phyloP scores from a whole-genome alignment of 768 basidiomycete species.

The Phanerochaete sordida region DNA sequence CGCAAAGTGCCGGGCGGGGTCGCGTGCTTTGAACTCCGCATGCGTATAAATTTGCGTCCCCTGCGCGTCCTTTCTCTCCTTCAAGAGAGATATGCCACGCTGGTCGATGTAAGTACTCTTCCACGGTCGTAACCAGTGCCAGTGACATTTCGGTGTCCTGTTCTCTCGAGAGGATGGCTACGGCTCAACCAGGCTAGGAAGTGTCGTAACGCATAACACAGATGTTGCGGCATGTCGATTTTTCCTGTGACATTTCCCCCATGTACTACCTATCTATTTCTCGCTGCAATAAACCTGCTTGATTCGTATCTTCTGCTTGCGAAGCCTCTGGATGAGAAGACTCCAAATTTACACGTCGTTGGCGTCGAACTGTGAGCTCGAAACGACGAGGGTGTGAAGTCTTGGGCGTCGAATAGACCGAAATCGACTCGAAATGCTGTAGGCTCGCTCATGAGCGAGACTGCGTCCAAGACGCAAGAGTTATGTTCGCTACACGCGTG shows the following conservation, averaged over 20 bases:
- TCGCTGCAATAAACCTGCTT: no score
- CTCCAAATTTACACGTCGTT: no score
- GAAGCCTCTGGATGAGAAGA: no score
- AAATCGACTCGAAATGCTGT: no score
- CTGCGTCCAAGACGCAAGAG: no score
- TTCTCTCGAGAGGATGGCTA: conserved; percentile 45
- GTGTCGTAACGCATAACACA: conserved; percentile 51
- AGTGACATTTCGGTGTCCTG: conserved; percentile 53
- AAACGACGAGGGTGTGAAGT: no score
- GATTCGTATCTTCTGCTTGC: no score
- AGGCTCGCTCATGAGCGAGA: no score
- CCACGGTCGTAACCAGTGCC: conserved; percentile 63
- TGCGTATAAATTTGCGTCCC: conserved; percentile 24
- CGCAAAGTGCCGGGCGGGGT: conserved; percentile 1
- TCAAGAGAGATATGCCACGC: conserved; percentile 59
- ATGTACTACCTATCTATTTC: no score
- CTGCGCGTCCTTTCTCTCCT: conserved; percentile 11
- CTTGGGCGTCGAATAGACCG: no score
- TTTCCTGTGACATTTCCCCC: conserved; percentile 45
- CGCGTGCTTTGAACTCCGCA: conserved; percentile 24
- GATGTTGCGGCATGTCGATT: conserved; percentile 65
- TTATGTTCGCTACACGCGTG: no score
- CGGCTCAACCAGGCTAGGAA: conserved; percentile 53
- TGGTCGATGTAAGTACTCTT: conserved; percentile 47
- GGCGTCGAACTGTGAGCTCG: no score